Base-by-base conservation (phyloP, 257 asterid genomes). In the Capsicum chinense region DNA sequence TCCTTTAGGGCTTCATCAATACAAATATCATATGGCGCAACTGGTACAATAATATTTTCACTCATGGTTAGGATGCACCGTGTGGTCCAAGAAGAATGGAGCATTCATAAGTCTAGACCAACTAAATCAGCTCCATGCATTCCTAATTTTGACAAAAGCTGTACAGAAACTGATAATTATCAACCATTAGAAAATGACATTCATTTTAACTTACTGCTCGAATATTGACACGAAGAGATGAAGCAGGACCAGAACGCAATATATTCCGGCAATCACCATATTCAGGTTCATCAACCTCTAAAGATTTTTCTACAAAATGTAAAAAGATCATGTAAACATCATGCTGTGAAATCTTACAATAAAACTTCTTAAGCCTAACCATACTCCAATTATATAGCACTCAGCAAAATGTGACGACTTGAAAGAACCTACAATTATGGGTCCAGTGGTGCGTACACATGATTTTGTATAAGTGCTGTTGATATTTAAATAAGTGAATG, bases 171-270 rank as follows among this genome's bases (percentile, higher is more conserved):
- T 56, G 81, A 76, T 54, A 76, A 76, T 76, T 52, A 54, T 52
- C 63, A 52, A 76, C 63, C 48, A 6, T 21, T 21, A 13, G 81
- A 52, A 52, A 76, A 76, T 26, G 64, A 14, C 14, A 76, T 26
- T 52, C 81, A 76, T 7, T 52, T 85, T 21, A 59, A 89, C 98
- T 93, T 87, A 96, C 99, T 83, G 99, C 99, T 91, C 99, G 95
- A 71, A 96, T 94, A 87, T 96, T 94, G 86, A 93, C 82, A 62
- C 99, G 99, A 86, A 96, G 92, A 62, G 98, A 96, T 79, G 93
- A 69, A 47, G 99, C 99, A 88, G 99, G 99, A 62, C 98, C 99
- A 82, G 95, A 88, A 70, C 99, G 94, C 62, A 96, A 89, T 56
- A 96, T 91, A 89, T 3, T 93, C 86, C 98, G 95, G 88, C 98